These are phyloP conservation scores for Debaryomyces hansenii DNA, from an alignment of 805 yeast species.

Conservation along the genomic window DNA sequence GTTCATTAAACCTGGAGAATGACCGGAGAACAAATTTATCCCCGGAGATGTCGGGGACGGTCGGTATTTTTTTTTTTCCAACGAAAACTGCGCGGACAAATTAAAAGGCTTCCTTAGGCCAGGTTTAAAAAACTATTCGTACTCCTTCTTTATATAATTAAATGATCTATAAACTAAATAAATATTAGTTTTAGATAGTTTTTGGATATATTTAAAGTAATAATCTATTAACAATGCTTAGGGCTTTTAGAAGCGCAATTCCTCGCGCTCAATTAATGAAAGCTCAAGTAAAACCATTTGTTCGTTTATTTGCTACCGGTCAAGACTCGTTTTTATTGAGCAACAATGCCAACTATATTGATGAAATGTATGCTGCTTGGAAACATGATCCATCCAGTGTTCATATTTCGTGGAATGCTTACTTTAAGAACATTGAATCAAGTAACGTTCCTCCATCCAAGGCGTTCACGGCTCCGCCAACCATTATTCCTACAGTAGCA, in stretches of 20 bases:
- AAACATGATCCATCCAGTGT: conserved; percentile 84
- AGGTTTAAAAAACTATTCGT: neutral
- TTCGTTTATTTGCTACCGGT: conserved; percentile 35
- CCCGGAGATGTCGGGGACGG: conserved; percentile 4
- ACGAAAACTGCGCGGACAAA: conserved; percentile 1
- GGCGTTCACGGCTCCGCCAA: conserved; percentile 92
- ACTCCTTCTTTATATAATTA: conserved; percentile 1
- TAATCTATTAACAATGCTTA: conserved; percentile 29
- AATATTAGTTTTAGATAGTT: conserved; percentile 1
- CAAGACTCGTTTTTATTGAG: conserved; percentile 80
- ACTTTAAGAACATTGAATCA: conserved; percentile 85
- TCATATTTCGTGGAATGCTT: conserved; percentile 96
- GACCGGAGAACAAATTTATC: neutral
- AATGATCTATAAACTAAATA: conserved; percentile 1
- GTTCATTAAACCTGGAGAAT: too few relatives aligned
- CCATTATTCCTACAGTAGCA: conserved; percentile 75
- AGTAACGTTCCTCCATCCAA: conserved; percentile 65
- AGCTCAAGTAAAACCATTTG: conserved; percentile 20
- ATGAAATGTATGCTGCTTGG: conserved; percentile 98
- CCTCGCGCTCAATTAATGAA: conserved; percentile 35
- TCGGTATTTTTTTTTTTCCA: neutral
- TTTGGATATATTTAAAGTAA: neutral
- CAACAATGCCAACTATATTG: conserved; percentile 87
- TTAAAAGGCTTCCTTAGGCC: conserved; percentile 1
- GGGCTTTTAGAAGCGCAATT: conserved; percentile 39